These are phyloP conservation scores for Verticillium tricorpus DNA, from an alignment of 2,329 filamentous ascomycete genomes.

Conservation along the genomic window DNA sequence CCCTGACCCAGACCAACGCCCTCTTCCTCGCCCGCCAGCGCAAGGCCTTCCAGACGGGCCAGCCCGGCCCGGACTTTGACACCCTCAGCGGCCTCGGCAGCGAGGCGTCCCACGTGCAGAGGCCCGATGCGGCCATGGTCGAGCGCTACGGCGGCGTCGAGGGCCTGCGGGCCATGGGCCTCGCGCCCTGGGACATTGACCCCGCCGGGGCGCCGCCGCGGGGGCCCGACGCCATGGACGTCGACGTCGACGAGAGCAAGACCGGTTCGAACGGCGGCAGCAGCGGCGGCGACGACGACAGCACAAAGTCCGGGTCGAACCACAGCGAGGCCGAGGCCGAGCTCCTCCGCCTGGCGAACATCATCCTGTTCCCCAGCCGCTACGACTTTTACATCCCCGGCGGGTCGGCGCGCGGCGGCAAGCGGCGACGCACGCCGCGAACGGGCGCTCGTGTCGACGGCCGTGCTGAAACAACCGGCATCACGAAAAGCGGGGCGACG, in stretches of 20 bases:
- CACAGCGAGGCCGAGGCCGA: slow-evolving; percentile 42
- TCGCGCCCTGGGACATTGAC: slow-evolving; percentile 44
- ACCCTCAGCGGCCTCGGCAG: slow-evolving; percentile 45
- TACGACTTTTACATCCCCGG: slow-evolving; percentile 15
- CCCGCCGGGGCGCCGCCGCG: slow-evolving; percentile 21
- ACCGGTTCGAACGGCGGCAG: background rate
- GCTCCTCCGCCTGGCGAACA: slow-evolving; percentile 49
- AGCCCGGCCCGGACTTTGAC: slow-evolving; percentile 53
- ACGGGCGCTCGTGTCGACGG: slow-evolving; percentile 4
- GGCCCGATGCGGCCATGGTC: slow-evolving; percentile 47
- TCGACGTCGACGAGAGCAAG: slow-evolving; percentile 16
- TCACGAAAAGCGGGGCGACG: background rate
- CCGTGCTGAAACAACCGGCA: background rate
- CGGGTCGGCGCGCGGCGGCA: slow-evolving; percentile 9
- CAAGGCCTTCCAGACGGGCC: slow-evolving; percentile 51
- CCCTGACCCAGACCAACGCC: slow-evolving; percentile 37
- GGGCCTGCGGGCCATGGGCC: slow-evolving; percentile 53
- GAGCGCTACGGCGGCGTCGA: slow-evolving; percentile 44
- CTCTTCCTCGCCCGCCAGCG: slow-evolving; percentile 36
- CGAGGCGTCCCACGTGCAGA: slow-evolving; percentile 45
- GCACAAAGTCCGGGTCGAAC: slow-evolving; percentile 19
- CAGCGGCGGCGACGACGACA: slow-evolving; percentile 16
- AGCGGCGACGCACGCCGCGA: slow-evolving; percentile 14
- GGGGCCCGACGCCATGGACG: slow-evolving; percentile 19
- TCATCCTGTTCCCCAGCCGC: slow-evolving; percentile 46